Base-by-base conservation (phyloP, 495 filamentous ascomycete species). In the Niebla homalea region DNA sequence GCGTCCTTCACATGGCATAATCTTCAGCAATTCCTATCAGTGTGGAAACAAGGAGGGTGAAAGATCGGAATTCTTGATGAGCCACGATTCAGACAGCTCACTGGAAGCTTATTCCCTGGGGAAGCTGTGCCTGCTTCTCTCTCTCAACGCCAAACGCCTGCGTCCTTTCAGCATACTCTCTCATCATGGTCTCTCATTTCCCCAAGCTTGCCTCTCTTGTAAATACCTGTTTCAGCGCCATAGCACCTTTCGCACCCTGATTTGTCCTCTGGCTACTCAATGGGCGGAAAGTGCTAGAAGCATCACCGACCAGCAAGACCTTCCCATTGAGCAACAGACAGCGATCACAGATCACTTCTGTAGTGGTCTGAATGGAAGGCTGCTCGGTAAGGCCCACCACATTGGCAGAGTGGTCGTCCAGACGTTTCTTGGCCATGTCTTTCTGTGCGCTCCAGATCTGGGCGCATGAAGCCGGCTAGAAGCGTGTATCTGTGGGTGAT, bases 301-400 rank as follows among this genome's bases (percentile, higher is more conserved):
- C 76, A 60, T 81, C 77, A 19, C 76, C 76, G 5, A 79, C 62
- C 32, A 79, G 56, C 26, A 78, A 61, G 1, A 79, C 64, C 55
- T 70, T 74, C 0, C 70, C 74, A 46, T 59, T 57, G 18, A 73
- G 51, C 46, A 70, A 78, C 46, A 68, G 62, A 38, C 70, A 62
- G 29, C 63, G 48, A 0, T 70, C 65, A 22, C 64, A 65, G 7
- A 75, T 57, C 12, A 73, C 70, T 48, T 79, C 75, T 11, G 73
- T 78, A 15, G 78, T 72, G 0, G 67, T 70, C 53, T 77, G 74
- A 7, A 78, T 68, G 56, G 79, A 79, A 0, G 76, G 75, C 35
- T 60, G 55, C 51, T 63, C 58, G 0, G 71, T 73, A 18, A 62
- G 65, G 32, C 66, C 61, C 0, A 77, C 70, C 19, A 77, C 60